A percentile compares a stretch with the other conserved stretches of the same genome.
These are phyloP conservation scores for Euphorbia tirucalli DNA, from an alignment of 345 rosid genomes.

Conservation along the genomic window DNA sequence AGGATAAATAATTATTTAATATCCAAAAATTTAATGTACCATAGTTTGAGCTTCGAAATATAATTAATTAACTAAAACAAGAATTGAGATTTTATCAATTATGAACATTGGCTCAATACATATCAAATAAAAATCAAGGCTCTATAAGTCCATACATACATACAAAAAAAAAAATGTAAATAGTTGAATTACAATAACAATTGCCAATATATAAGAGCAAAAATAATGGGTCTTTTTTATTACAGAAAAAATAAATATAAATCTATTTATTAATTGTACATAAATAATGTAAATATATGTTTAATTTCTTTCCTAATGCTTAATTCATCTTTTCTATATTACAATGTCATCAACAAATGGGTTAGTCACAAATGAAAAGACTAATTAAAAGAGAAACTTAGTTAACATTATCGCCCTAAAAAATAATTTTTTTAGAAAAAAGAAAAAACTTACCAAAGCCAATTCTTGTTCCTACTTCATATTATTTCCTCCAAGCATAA, in stretches of 20 bases:
- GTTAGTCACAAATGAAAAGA: conserved; percentile 27
- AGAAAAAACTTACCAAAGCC: background rate
- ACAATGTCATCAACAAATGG: conserved; percentile 42
- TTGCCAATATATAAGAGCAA: too few species aligned
- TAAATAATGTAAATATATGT: background rate
- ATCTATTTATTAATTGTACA: background rate
- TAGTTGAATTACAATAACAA: too few species aligned
- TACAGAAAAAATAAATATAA: background rate
- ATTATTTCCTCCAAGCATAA: conserved; percentile 79
- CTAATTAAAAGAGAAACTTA: background rate
- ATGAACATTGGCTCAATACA: too few species aligned
- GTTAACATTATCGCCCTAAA: conserved; percentile 22
- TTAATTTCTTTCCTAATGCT: background rate
- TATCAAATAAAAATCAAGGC: too few species aligned
- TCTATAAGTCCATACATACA: too few species aligned
- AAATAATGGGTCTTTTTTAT: too few species aligned
- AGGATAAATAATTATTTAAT: too few species aligned
- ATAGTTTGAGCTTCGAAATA: too few species aligned
- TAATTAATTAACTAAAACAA: too few species aligned
- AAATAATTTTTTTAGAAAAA: background rate
- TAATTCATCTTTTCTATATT: conserved; percentile 12
- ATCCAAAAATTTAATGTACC: too few species aligned
- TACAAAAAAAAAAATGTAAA: too few species aligned
- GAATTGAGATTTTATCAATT: too few species aligned
- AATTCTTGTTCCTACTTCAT: conserved; percentile 19